These are phyloP conservation scores for Ophiorrhiza pumila DNA, from an alignment of 257 asterid genomes.

Conservation along the genomic window DNA sequence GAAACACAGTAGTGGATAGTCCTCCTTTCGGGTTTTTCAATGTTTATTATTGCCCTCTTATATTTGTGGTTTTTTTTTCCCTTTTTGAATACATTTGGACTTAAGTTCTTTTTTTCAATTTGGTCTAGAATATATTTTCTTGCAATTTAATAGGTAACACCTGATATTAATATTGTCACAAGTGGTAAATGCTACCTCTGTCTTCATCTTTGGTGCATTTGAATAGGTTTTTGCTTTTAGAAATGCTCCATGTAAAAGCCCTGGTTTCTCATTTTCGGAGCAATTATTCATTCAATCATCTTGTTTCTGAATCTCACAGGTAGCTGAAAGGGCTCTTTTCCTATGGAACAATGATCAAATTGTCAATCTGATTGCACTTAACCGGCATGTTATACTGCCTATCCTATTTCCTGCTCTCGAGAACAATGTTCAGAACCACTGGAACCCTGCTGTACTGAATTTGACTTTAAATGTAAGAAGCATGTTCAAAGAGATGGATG, in stretches of 20 bases:
- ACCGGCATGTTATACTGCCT: slow-evolving; percentile 71
- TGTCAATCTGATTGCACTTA: slow-evolving; percentile 58
- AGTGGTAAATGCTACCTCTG: neutral
- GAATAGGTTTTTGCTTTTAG: neutral
- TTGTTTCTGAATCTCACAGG: slow-evolving; percentile 35
- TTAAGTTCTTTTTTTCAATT: neutral
- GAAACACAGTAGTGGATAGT: neutral
- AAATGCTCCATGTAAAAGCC: neutral
- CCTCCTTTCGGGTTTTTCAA: neutral
- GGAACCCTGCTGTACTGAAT: slow-evolving; percentile 78
- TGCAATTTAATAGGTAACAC: neutral
- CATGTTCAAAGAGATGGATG: slow-evolving; percentile 74
- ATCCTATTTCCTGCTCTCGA: slow-evolving; percentile 76
- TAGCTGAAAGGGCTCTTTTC: slow-evolving; percentile 86
- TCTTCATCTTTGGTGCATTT: neutral
- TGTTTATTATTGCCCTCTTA: neutral
- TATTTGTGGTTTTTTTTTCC: neutral
- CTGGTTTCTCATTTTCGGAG: neutral
- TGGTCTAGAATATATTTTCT: neutral
- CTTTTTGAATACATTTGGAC: neutral
- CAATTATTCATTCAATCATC: neutral
- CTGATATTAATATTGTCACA: neutral
- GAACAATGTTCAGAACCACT: slow-evolving; percentile 57
- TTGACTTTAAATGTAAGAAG: slow-evolving; percentile 62
- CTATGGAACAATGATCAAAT: slow-evolving; percentile 80